Evolutionary conservation across 208 protist genomes (phyloP).

Genomic region (Acanthamoeba lenticulata): DNA sequence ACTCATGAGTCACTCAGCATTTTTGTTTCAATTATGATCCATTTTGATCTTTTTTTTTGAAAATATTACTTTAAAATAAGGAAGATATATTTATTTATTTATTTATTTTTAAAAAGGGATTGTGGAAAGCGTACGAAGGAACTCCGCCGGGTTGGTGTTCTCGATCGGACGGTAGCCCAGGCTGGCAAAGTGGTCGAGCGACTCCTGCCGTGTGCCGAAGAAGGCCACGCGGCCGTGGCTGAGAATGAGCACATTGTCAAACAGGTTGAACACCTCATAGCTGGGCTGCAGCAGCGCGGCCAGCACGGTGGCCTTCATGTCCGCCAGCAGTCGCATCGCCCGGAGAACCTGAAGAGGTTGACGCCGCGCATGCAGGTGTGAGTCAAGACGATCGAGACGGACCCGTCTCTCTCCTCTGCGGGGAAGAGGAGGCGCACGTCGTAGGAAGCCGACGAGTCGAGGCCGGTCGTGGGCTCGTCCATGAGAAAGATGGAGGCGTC

Average conservation of each 20-base stretch:
- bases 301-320: slow-evolving; percentile 64
- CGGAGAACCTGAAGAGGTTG: too few relatives aligned
- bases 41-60: too few relatives aligned
- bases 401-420: too few relatives aligned
- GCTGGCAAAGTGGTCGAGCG: slow-evolving; percentile 27
- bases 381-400: too few relatives aligned
- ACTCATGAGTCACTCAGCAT: neutral
- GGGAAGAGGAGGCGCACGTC: too few relatives aligned
- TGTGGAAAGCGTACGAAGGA: slow-evolving; percentile 30
- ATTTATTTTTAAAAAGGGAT: neutral
- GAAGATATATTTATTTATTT: too few relatives aligned
- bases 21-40: too few relatives aligned
- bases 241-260: slow-evolving; percentile 75
- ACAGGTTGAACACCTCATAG: slow-evolving; percentile 70
- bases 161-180: slow-evolving; percentile 20
- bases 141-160: slow-evolving; percentile 75
- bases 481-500: slow-evolving; percentile 77
- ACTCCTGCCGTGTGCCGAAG: neutral
- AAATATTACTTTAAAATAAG: too few relatives aligned
- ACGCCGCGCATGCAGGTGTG: too few relatives aligned
- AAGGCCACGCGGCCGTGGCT: slow-evolving; percentile 49
- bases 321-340: neutral
- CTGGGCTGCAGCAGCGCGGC: slow-evolving; percentile 72
- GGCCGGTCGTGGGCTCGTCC: slow-evolving; percentile 89
- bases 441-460: slow-evolving; percentile 83